These are phyloP conservation scores for Podospora pseudocomata DNA, from an alignment of 495 filamentous ascomycete genomes.

Conservation along the genomic window DNA sequence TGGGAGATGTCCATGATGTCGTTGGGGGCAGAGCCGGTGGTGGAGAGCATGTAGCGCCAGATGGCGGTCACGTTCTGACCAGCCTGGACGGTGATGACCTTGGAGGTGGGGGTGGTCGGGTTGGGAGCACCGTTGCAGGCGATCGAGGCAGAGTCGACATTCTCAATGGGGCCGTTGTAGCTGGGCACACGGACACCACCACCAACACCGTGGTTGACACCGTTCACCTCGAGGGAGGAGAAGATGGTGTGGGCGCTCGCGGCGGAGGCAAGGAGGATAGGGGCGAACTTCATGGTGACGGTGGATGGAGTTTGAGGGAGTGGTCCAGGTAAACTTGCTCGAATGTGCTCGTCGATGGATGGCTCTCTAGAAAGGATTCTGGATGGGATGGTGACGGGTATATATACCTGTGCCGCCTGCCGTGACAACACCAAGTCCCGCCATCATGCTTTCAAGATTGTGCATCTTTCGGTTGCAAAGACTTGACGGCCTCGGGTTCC, in stretches of 20 bases:
- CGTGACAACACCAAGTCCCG: neutral
- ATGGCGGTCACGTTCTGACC: constrained; percentile 35
- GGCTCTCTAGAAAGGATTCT: neutral
- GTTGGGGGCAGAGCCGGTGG: constrained; percentile 34
- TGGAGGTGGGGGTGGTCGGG: constrained; percentile 41
- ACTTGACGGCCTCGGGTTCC: neutral
- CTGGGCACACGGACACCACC: constrained; percentile 28
- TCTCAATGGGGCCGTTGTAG: constrained; percentile 48
- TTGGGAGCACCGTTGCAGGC: constrained; percentile 57
- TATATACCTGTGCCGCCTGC: neutral
- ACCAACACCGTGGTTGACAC: constrained; percentile 31
- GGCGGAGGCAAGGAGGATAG: constrained; percentile 24
- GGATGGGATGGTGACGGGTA: neutral
- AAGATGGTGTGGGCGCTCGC: constrained; percentile 36
- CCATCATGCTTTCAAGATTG: neutral
- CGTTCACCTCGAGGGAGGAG: constrained; percentile 28
- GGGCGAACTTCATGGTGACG: constrained; percentile 30
- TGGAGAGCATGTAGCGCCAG: constrained; percentile 48
- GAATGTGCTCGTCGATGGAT: constrained; percentile 6
- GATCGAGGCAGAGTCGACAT: constrained; percentile 48
- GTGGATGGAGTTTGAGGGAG: neutral
- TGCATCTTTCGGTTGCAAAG: neutral
- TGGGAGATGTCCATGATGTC: constrained; percentile 49
- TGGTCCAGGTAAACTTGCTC: constrained; percentile 7
- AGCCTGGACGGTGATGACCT: constrained; percentile 34